Base-by-base conservation (phyloP, 257 asterid species). In the Solanum boliviense region DNA sequence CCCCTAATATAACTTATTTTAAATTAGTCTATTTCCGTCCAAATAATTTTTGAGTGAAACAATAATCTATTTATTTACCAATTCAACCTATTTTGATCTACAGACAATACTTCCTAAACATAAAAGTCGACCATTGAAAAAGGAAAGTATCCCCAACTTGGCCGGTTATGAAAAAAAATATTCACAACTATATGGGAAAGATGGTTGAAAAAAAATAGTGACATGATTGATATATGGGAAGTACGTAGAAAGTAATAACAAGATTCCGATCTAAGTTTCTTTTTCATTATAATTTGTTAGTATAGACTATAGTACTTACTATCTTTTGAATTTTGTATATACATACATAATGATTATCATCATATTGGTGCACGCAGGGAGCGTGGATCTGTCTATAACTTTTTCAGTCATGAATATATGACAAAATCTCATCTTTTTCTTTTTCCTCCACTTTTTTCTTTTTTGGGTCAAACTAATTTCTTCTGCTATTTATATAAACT, bases 321-420 rank as follows among this genome's bases (percentile, higher is more conserved):
- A 25, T 38, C 52, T 36, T 25, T 85, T 38, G 36, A 62, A 65
- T 62, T 38, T 38, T 52, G 9, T 52, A 25, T 79, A 13, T 7
- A 25, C 6, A 74, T 74, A 74, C 6, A 74, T 74, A 74, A 67
- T 85, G 67, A 85, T 85, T 52, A 85, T 65, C 29, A 68, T 85
- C 82, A 85, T 46, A 85, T 46, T 71, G 87, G 87, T 85, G 78
- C 87, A 67, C 82, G 87, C 87, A 85, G 27, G 67, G 87, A 38
- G 81, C 87, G 78, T 85, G 87, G 82, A 85, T 85, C 67, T 84
- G 87, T 67, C 52, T 4, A 36, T 70, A 67, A 31, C 87, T 39
- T 67, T 71, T 67, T 29, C 38, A 27, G 79, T 71, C 58, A 52
- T 39, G 60, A 85, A 65, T 56, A n/a, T 85, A 70, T 85, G 78